phyloP scores from a whole-genome alignment of 2,329 filamentous ascomycete species.

The Bipolaris bicolor region DNA sequence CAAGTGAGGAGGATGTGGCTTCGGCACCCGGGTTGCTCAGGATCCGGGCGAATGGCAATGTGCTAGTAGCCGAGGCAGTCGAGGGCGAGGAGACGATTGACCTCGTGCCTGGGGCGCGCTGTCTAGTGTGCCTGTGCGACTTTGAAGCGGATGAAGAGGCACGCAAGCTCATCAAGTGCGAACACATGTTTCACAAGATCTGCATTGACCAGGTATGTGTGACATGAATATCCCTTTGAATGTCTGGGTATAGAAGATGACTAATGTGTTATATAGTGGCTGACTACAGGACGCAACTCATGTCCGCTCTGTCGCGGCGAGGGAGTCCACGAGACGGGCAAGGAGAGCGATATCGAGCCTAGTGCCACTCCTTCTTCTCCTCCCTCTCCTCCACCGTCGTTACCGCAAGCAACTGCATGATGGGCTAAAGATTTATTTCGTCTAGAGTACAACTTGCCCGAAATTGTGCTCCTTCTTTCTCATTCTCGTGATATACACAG shows the following conservation, averaged over 20 bases:
- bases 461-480: too few relatives aligned
- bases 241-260: neutral
- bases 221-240: neutral
- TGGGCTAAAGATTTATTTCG: neutral
- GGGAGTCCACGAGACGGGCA: constrained; percentile 59
- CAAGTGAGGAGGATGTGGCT: constrained; percentile 67
- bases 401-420: constrained; percentile 18
- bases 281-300: constrained; percentile 70
- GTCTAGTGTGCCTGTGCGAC: constrained; percentile 70
- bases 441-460: too few relatives aligned
- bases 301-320: constrained; percentile 67
- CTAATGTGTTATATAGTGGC: constrained; percentile 61
- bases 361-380: neutral
- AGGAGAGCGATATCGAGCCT: constrained; percentile 21
- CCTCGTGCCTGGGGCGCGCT: constrained; percentile 58
- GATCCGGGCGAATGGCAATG: constrained; percentile 52
- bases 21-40: constrained; percentile 65
- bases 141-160: constrained; percentile 68
- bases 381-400: constrained; percentile 3
- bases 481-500: too few relatives aligned
- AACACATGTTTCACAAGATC: constrained; percentile 70
- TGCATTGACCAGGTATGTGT: constrained; percentile 70
- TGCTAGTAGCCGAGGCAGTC: constrained; percentile 56
- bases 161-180: constrained; percentile 66
- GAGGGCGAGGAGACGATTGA: constrained; percentile 44